Base-by-base conservation (phyloP, 202 grass and related monocot genomes). In the Bolboschoenoplectus hybrid region DNA sequence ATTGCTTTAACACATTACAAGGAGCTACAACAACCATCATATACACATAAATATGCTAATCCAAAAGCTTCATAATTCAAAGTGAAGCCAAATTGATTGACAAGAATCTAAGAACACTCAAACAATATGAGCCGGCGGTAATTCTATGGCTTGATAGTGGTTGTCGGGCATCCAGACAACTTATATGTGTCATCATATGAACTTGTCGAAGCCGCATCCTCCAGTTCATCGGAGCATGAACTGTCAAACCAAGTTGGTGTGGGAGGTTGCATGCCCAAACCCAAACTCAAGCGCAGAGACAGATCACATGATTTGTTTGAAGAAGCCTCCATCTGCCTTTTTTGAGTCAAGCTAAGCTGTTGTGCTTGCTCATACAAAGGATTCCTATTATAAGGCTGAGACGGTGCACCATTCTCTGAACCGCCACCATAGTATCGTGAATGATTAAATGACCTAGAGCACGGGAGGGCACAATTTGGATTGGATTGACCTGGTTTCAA, bases 151-250 rank as follows among this genome's bases (percentile, higher is more conserved):
- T 76, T 55, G 8, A 55, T 76, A 16, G 49, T 7, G 20, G 49
- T 76, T 76, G 19, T 16, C 5, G 49, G 73, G 49, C 73, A 76
- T 55, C 20, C 19, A 9, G 26, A 52, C 16, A 51, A 34, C 32
- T 79, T 79, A 52, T 79, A 79, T 4, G 75, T 41, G 14, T 79
- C 75, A 58, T 79, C 88, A 89, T 74, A 86, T 7, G 70, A 87
- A 67, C 85, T 89, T 47, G 80, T 86, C 2, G 88, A 89, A 7
- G 83, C 80, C 4, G 71, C 88, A 77, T 89, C 88, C 61, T 89
- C 88, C 55, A 79, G 60, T 55, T 89, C 85, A 45, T 80, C 82
- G 2, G 88, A 78, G 79, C 85, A 89, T 39, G 58, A 74, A 39
- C 67, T 69, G 32, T 86, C 88, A 1, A 84, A 56, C 45, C 45